These are phyloP conservation scores for Blastobotrys indianensis DNA, from an alignment of 1,139 yeast genomes.

Conservation along the genomic window DNA sequence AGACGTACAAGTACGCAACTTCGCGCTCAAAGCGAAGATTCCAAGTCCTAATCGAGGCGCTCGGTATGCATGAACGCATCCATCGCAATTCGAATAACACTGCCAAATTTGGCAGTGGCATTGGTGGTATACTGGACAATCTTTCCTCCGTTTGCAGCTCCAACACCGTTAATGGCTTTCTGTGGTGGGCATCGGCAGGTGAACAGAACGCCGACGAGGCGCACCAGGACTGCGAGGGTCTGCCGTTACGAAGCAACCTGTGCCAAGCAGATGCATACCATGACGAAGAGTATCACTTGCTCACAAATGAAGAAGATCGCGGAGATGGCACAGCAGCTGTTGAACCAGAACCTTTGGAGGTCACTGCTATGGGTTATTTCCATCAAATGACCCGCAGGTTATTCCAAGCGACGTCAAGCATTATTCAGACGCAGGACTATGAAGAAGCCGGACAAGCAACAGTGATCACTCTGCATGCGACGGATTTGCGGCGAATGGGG, in stretches of 20 bases:
- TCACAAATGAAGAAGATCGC: background rate
- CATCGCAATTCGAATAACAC: slow-evolving; percentile 7
- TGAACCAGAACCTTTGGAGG: slow-evolving; percentile 15
- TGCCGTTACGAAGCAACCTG: slow-evolving; percentile 8
- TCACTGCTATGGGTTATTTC: slow-evolving; percentile 28
- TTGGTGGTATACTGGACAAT: slow-evolving; percentile 9
- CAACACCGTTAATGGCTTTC: slow-evolving; percentile 41
- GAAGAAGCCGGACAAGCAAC: slow-evolving; percentile 27
- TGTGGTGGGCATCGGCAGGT: slow-evolving; percentile 88
- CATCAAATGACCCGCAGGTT: slow-evolving; percentile 28
- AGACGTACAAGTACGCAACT: slow-evolving; percentile 16
- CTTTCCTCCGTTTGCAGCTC: slow-evolving; percentile 2
- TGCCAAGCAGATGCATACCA: background rate
- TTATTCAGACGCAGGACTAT: slow-evolving; percentile 18
- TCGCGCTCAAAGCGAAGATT: slow-evolving; percentile 29
- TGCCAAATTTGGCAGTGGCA: slow-evolving; percentile 6
- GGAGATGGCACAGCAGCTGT: background rate
- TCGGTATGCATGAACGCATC: slow-evolving; percentile 22
- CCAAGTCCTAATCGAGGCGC: slow-evolving; percentile 21
- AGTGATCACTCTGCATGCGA: slow-evolving; percentile 33
- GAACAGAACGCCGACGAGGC: slow-evolving; percentile 42
- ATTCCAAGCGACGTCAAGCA: slow-evolving; percentile 19
- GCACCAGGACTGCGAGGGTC: slow-evolving; percentile 29
- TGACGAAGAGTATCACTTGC: background rate
- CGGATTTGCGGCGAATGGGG: slow-evolving; percentile 64